Evolutionary conservation across 108 stramenopile species (phyloP).

Genomic region (Aureococcus anophagefferens): DNA sequence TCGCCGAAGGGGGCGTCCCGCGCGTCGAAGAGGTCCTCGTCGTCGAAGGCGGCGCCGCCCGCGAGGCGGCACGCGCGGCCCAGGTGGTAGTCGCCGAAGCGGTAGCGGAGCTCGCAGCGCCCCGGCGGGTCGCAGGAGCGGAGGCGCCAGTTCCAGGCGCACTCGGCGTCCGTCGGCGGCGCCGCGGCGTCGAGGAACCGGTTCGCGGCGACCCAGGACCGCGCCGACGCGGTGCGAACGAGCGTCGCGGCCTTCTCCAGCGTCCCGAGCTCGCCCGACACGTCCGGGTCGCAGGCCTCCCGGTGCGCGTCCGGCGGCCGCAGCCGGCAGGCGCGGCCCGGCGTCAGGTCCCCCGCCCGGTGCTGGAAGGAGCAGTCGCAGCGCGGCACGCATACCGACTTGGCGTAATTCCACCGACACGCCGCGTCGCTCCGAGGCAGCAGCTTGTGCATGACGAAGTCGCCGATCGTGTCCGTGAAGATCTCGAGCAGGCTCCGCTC

Average conservation of each 20-base stretch:
- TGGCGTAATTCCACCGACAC: background rate
- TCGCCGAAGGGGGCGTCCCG: too few relatives aligned
- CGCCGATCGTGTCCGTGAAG: background rate
- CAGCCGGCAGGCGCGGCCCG: background rate
- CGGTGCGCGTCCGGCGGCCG: background rate
- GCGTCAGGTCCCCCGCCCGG: background rate
- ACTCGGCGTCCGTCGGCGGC: background rate
- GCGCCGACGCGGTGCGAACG: too few relatives aligned
- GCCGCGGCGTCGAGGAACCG: background rate
- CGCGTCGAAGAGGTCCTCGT: too few relatives aligned
- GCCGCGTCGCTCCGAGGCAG: background rate
- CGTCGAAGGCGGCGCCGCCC: too few relatives aligned
- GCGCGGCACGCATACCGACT: background rate
- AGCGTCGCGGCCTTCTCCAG: background rate
- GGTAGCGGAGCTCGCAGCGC: background rate
- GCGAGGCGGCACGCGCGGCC: background rate
- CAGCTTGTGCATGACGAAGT: background rate
- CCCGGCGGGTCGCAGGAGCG: background rate
- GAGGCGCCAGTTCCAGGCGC: background rate
- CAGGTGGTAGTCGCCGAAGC: background rate
- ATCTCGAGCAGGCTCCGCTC: background rate
- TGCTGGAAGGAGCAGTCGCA: background rate
- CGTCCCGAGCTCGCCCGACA: background rate
- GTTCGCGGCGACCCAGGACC: background rate
- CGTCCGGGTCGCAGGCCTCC: background rate